These are phyloP conservation scores for Russula vinacea DNA, from an alignment of 768 basidiomycete genomes.

Conservation along the genomic window DNA sequence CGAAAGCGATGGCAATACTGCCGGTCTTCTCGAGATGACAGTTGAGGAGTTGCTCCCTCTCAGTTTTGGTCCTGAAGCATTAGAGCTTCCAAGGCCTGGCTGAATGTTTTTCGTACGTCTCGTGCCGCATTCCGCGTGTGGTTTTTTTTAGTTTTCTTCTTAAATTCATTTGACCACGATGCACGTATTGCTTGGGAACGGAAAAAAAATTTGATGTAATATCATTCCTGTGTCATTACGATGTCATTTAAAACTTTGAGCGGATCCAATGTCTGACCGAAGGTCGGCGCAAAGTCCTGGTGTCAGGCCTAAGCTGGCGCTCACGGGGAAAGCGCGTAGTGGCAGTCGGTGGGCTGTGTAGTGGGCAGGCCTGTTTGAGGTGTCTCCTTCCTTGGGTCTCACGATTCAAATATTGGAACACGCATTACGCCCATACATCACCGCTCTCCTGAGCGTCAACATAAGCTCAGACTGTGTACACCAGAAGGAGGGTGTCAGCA, in stretches of 20 bases:
- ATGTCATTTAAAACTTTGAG: not conserved
- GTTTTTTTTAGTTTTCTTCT: not conserved
- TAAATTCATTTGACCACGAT: not conserved
- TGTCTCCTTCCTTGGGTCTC: not conserved
- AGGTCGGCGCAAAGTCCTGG: not conserved
- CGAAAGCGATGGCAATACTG: slow-evolving; percentile 25
- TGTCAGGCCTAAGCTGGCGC: not conserved
- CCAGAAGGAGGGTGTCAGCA: not conserved
- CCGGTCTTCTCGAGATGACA: slow-evolving; percentile 22
- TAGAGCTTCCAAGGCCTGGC: slow-evolving; percentile 24
- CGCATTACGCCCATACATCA: not conserved
- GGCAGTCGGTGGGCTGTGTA: not conserved
- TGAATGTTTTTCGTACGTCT: not conserved
- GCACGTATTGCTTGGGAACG: not conserved
- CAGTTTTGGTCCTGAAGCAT: slow-evolving; percentile 28
- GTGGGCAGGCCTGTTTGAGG: not conserved
- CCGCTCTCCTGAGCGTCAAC: not conserved
- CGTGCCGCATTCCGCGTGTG: not conserved
- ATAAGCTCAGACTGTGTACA: not conserved
- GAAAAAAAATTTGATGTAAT: not conserved
- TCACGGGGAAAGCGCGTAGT: not conserved
- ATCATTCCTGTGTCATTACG: not conserved
- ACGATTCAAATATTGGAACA: not conserved
- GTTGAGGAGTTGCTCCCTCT: slow-evolving; percentile 24
- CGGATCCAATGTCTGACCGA: not conserved